Conservation (phyloP, 164 flowering plant genomes). For the Berberis vulgaris region DNA sequence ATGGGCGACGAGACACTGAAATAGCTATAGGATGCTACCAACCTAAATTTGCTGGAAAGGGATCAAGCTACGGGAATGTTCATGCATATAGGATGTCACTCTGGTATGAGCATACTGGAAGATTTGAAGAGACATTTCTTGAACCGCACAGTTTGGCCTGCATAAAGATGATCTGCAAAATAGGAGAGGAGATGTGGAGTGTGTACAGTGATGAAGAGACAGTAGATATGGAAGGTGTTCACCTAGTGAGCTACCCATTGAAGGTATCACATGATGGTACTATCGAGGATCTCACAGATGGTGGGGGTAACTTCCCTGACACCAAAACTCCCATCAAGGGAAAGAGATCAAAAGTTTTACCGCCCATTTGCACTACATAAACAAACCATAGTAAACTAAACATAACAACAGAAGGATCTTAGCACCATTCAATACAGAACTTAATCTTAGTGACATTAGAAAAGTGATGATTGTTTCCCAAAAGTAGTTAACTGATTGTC, state of each 20-base stretch:
- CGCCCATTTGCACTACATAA: slow-evolving; percentile 27
- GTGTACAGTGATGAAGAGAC: slow-evolving; percentile 45
- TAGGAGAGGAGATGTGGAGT: slow-evolving; percentile 72
- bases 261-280: slow-evolving; percentile 40
- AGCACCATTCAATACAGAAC: background rate
- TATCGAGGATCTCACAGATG: slow-evolving; percentile 39
- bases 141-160: slow-evolving; percentile 58
- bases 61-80: slow-evolving; percentile 25
- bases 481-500: too few species aligned
- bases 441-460: too few species aligned
- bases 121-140: slow-evolving; percentile 28
- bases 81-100: slow-evolving; percentile 62
- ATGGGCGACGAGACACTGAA: slow-evolving; percentile 84
- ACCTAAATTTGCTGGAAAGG: slow-evolving; percentile 15
- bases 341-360: slow-evolving; percentile 57
- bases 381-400: background rate
- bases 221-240: slow-evolving; percentile 80
- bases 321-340: slow-evolving; percentile 61
- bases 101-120: slow-evolving; percentile 85
- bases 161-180: slow-evolving; percentile 29
- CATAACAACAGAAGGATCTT: background rate
- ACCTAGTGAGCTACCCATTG: slow-evolving; percentile 70
- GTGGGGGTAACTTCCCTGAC: slow-evolving; percentile 59
- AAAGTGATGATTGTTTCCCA: too few species aligned
- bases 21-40: slow-evolving; percentile 92